Evolutionary conservation across 345 rosid genomes (phyloP).

Genomic region (Heritiera littoralis): DNA sequence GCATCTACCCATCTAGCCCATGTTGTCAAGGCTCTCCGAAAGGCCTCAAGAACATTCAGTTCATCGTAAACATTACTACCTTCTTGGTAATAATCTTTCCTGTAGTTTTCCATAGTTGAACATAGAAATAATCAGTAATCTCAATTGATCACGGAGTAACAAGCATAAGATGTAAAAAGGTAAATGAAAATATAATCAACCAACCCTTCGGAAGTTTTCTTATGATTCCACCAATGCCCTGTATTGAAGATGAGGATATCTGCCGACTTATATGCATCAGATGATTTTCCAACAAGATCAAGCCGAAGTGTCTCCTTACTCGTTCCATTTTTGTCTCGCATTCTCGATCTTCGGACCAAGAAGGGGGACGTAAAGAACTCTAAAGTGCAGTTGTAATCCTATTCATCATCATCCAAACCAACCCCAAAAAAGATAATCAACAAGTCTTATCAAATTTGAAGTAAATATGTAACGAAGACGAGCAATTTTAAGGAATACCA

Average conservation of each 20-base stretch:
- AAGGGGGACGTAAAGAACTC: constrained; percentile 93
- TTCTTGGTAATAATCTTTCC: constrained; percentile 95
- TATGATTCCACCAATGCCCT: constrained; percentile 99
- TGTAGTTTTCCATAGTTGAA: constrained; percentile 29
- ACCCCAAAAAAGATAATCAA: neutral
- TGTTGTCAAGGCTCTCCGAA: constrained; percentile 80
- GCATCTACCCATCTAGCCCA: constrained; percentile 96
- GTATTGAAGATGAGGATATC: constrained; percentile 86
- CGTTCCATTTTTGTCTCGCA: constrained; percentile 48
- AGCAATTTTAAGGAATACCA: neutral
- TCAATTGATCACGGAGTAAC: neutral
- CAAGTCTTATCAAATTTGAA: constrained; percentile 12
- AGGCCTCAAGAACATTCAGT: constrained; percentile 86
- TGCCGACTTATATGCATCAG: constrained; percentile 67
- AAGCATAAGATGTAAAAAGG: neutral
- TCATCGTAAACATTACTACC: constrained; percentile 76
- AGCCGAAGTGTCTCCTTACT: constrained; percentile 87
- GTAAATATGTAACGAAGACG: neutral
- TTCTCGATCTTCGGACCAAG: constrained; percentile 92
- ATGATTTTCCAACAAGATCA: constrained; percentile 77
- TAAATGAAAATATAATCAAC: neutral
- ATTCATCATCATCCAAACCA: constrained; percentile 10
- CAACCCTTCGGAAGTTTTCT: constrained; percentile 90
- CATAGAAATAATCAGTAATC: neutral
- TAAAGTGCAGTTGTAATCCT: constrained; percentile 76